phyloP scores from a whole-genome alignment of 1,139 yeast genomes.

The Blastobotrys petasosporus region DNA sequence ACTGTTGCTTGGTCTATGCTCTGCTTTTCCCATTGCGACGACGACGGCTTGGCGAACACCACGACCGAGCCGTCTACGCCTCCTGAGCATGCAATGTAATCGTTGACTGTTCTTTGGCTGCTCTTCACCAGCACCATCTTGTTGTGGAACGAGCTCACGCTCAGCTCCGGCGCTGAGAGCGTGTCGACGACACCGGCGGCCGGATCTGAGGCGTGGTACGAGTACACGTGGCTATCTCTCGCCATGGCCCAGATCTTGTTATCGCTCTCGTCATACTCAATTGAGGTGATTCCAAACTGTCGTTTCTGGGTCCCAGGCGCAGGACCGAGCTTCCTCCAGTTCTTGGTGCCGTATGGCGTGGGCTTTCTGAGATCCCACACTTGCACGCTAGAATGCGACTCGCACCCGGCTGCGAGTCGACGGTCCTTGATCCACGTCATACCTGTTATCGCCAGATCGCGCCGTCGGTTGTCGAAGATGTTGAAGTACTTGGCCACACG shows the following conservation, averaged over 20 bases:
- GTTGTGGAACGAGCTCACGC: slow-evolving; percentile 17
- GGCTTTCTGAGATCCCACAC: slow-evolving; percentile 10
- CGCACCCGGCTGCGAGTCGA: slow-evolving; percentile 7
- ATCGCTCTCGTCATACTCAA: slow-evolving; percentile 19
- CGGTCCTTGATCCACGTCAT: slow-evolving; percentile 7
- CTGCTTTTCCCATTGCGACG: not conserved
- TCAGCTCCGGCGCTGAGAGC: slow-evolving; percentile 14
- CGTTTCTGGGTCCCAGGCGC: slow-evolving; percentile 10
- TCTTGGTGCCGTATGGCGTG: not conserved
- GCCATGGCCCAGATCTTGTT: slow-evolving; percentile 23
- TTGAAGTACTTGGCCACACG: not conserved
- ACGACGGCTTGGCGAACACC: slow-evolving; percentile 17
- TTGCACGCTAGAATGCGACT: slow-evolving; percentile 10
- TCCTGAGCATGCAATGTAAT: slow-evolving; percentile 21
- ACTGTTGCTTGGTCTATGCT: not conserved
- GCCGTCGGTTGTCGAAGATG: not conserved
- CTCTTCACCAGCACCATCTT: slow-evolving; percentile 8
- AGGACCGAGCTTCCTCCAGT: slow-evolving; percentile 5
- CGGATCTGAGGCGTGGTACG: slow-evolving; percentile 14
- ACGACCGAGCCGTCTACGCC: slow-evolving; percentile 16
- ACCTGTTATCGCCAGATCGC: slow-evolving; percentile 6
- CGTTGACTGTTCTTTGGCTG: not conserved
- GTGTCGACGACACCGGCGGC: slow-evolving; percentile 15
- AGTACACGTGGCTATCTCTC: slow-evolving; percentile 19
- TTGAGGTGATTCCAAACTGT: slow-evolving; percentile 18